These are phyloP conservation scores for Triticum aestivum DNA, from an alignment of 176 grass and related monocot species.

Conservation along the genomic window DNA sequence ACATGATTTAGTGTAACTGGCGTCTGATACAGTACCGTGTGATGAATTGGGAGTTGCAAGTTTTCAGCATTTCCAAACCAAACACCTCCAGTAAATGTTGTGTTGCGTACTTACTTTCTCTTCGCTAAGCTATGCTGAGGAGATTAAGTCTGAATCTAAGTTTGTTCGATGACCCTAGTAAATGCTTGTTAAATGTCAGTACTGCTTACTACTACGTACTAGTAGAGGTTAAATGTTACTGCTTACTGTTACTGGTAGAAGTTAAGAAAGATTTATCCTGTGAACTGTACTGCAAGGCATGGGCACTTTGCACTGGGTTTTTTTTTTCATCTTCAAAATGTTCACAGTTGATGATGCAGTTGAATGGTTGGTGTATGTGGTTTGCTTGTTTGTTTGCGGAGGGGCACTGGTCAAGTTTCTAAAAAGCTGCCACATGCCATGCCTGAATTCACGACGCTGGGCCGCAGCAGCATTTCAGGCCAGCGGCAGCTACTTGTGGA, in stretches of 20 bases:
- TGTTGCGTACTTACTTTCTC: neutral
- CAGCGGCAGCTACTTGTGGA: neutral
- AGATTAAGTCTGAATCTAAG: conserved; percentile 1
- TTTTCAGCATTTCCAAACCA: conserved; percentile 28
- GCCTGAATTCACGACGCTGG: neutral
- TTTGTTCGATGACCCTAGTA: conserved; percentile 14
- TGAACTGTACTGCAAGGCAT: conserved; percentile 5
- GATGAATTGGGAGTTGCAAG: conserved; percentile 16
- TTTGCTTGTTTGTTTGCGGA: neutral
- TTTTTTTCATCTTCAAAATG: neutral
- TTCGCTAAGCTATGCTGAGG: neutral
- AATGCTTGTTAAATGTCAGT: conserved; percentile 25
- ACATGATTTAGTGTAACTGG: conserved; percentile 36
- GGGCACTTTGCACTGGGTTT: too few relatives aligned
- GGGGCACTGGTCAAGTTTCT: conserved; percentile 24
- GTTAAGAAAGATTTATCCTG: neutral
- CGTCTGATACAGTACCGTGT: conserved; percentile 6
- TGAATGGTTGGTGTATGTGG: neutral
- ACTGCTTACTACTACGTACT: neutral
- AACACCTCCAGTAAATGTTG: neutral
- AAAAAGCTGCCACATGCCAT: conserved; percentile 15
- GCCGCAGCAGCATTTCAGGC: neutral
- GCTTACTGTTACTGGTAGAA: neutral
- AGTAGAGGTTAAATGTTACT: neutral
- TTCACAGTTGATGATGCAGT: neutral